Conservation (phyloP, 345 rosid species). For the Acer campestre region DNA sequence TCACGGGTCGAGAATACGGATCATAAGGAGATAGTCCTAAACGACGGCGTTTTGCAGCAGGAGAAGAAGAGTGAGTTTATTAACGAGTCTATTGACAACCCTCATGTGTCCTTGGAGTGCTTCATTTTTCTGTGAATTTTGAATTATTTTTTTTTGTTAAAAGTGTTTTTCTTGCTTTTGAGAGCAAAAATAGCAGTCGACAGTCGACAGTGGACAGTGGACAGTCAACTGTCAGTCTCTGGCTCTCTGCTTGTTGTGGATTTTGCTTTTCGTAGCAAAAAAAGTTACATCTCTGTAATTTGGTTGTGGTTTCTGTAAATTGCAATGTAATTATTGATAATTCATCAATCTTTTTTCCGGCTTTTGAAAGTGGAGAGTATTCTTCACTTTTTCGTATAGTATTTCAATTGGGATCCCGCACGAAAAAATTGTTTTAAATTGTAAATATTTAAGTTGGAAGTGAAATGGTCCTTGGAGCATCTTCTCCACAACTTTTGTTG, state of each 20-base stretch:
- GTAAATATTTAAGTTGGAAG: too few species aligned
- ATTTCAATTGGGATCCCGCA: too few species aligned
- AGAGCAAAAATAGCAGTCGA: neutral
- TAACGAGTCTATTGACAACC: slow-evolving; percentile 54
- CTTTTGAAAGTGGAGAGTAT: neutral
- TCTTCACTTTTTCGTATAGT: too few species aligned
- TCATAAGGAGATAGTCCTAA: slow-evolving; percentile 15
- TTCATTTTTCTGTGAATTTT: slow-evolving; percentile 66
- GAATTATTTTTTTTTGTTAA: neutral
- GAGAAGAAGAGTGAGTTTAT: slow-evolving; percentile 18
- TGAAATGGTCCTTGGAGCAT: neutral
- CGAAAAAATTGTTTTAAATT: too few species aligned
- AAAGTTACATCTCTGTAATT: neutral
- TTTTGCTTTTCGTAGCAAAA: neutral
- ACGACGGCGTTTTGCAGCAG: slow-evolving; percentile 31
- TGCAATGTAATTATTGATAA: slow-evolving; percentile 6
- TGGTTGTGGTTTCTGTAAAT: slow-evolving; percentile 11
- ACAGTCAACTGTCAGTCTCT: too few species aligned
- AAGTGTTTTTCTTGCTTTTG: neutral
- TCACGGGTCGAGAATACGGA: slow-evolving; percentile 19
- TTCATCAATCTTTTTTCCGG: neutral
- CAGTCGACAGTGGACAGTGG: too few species aligned
- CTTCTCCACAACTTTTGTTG: neutral
- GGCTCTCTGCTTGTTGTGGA: neutral
- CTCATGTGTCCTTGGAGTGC: slow-evolving; percentile 74